phyloP scores from a whole-genome alignment of 2,329 filamentous ascomycete species.

The Phymatotrichopsis omnivora region DNA sequence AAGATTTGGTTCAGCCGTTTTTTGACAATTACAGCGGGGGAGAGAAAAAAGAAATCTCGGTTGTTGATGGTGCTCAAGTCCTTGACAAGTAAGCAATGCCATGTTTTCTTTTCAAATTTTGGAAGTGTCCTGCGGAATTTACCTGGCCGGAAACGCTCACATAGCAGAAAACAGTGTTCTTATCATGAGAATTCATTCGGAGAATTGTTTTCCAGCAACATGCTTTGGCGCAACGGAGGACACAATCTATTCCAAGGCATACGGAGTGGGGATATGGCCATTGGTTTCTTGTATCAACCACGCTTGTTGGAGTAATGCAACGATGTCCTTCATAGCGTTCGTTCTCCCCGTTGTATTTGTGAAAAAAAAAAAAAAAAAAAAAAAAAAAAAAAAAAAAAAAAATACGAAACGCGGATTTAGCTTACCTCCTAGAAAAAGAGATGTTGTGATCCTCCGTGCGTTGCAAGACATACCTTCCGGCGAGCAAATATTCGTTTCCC shows the following conservation, averaged over 20 bases:
- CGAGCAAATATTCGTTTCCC: not conserved
- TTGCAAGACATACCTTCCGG: not conserved
- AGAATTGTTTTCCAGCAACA: conserved; percentile 1
- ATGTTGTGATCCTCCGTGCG: conserved; percentile 1
- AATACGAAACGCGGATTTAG: not conserved
- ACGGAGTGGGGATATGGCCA: not conserved
- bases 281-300: not conserved
- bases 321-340: not conserved
- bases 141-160: too few species aligned
- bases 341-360: too few species aligned
- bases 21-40: not conserved
- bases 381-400: too few species aligned
- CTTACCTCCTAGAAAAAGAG: not conserved
- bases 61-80: not conserved
- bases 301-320: not conserved
- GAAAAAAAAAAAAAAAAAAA: too few species aligned
- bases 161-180: not conserved
- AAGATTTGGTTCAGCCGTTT: not conserved
- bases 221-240: not conserved
- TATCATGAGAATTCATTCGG: not conserved
- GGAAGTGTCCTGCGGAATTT: too few species aligned
- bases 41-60: not conserved
- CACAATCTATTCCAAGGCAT: not conserved
- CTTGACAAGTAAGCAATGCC: conserved; percentile 1
- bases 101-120: not conserved